phyloP scores from a whole-genome alignment of 2,329 filamentous ascomycete genomes.

The Daldinia sp. region DNA sequence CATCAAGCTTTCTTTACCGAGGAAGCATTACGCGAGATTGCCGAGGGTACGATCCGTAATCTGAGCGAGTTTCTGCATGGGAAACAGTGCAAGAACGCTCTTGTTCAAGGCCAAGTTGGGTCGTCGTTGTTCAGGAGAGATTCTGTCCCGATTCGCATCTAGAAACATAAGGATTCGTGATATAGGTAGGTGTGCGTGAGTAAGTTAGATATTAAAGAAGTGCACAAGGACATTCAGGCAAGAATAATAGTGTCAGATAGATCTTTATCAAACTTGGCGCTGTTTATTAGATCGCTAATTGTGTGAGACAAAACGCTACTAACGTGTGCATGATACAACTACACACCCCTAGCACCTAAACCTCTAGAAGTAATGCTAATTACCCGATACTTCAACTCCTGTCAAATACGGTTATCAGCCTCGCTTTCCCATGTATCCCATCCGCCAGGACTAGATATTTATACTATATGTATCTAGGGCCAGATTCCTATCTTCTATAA shows the following conservation, averaged over 20 bases:
- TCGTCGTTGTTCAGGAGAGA: slow-evolving; percentile 34
- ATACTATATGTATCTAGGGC: not conserved
- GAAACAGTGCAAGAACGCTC: slow-evolving; percentile 37
- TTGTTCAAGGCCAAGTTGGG: slow-evolving; percentile 31
- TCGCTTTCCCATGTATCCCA: no score
- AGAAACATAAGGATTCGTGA: not conserved
- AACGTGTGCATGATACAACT: not conserved
- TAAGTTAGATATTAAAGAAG: not conserved
- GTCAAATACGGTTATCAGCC: not conserved
- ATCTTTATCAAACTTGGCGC: not conserved
- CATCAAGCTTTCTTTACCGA: slow-evolving; percentile 76
- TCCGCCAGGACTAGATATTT: not conserved
- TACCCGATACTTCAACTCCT: not conserved
- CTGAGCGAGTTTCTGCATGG: slow-evolving; percentile 54
- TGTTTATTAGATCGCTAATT: not conserved
- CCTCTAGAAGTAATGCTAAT: not conserved
- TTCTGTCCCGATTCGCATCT: slow-evolving; percentile 51
- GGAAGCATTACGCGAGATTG: slow-evolving; percentile 71
- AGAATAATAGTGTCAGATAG: not conserved
- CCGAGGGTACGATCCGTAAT: slow-evolving; percentile 66
- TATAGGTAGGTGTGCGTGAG: not conserved
- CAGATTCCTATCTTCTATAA: slow-evolving; percentile 54
- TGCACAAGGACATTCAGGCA: not conserved
- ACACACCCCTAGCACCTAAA: not conserved
- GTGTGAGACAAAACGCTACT: not conserved